Conservation (phyloP, 371 early-diverging fungal genomes). For the Mucor velutinosus region DNA sequence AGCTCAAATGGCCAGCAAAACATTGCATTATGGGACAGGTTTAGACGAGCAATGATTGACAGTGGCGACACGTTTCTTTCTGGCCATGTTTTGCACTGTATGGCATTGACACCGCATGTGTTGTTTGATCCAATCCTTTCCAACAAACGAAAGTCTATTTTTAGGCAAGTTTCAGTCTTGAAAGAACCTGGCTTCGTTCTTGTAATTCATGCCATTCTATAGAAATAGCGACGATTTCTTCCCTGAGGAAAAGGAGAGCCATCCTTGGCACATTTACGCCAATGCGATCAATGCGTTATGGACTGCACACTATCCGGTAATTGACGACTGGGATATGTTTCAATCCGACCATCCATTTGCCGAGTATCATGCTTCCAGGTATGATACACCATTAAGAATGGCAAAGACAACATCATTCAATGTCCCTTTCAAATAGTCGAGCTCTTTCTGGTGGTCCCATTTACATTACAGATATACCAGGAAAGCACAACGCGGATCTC, state of each 20-base stretch:
- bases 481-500: slow-evolving; percentile 25
- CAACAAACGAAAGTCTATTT: background rate
- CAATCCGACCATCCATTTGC: slow-evolving; percentile 49
- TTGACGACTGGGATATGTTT: slow-evolving; percentile 61
- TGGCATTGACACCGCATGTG: slow-evolving; percentile 41
- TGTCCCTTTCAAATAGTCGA: slow-evolving; percentile 19
- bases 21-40: slow-evolving; percentile 19
- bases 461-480: slow-evolving; percentile 45
- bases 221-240: slow-evolving; percentile 55
- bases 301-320: slow-evolving; percentile 6
- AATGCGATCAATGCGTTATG: slow-evolving; percentile 45
- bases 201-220: background rate
- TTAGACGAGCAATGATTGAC: slow-evolving; percentile 30
- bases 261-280: slow-evolving; percentile 53
- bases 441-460: slow-evolving; percentile 50
- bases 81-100: slow-evolving; percentile 41
- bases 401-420: background rate
- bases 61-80: slow-evolving; percentile 7
- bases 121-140: slow-evolving; percentile 21
- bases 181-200: background rate
- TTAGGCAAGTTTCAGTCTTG: background rate
- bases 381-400: background rate
- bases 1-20: background rate
- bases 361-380: slow-evolving; percentile 45
- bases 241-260: slow-evolving; percentile 41